Percentiles rank a stretch among this genome's conserved stretches.
phyloP scores from a whole-genome alignment of 2,329 filamentous ascomycete genomes.

The Colletotrichum truncatum region DNA sequence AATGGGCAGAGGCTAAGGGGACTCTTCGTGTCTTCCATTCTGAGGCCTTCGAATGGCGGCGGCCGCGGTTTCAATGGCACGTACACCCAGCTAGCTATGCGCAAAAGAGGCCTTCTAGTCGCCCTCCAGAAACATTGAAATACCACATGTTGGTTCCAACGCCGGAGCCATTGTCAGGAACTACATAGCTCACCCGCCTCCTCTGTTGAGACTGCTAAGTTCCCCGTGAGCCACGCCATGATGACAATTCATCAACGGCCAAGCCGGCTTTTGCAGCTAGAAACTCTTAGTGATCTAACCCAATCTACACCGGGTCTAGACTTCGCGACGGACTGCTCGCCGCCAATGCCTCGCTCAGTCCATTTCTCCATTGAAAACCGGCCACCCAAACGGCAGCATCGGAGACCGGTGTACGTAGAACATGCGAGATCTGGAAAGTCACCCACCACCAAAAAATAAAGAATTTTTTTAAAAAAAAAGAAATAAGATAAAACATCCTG shows the following conservation, averaged over 20 bases:
- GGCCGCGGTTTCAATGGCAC: constrained; percentile 9
- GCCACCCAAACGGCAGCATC: background rate
- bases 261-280: background rate
- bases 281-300: background rate
- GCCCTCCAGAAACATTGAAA: constrained; percentile 5
- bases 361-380: background rate
- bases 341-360: background rate
- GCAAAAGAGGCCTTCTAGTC: constrained; percentile 13
- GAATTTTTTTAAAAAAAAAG: background rate
- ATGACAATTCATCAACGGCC: constrained; percentile 14
- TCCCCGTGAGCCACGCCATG: background rate
- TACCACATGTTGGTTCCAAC: background rate
- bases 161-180: background rate
- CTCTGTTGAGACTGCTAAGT: background rate
- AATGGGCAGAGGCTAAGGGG: background rate
- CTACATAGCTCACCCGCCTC: background rate
- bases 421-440: background rate
- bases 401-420: background rate
- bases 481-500: background rate
- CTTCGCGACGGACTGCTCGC: background rate
- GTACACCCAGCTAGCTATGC: background rate
- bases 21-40: background rate
- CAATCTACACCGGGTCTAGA: constrained; percentile 3
- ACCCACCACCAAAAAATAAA: too few species aligned
- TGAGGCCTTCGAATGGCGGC: constrained; percentile 9